These are phyloP conservation scores for Saccharum officinarum DNA, from an alignment of 176 grass and related monocot species.

Conservation along the genomic window DNA sequence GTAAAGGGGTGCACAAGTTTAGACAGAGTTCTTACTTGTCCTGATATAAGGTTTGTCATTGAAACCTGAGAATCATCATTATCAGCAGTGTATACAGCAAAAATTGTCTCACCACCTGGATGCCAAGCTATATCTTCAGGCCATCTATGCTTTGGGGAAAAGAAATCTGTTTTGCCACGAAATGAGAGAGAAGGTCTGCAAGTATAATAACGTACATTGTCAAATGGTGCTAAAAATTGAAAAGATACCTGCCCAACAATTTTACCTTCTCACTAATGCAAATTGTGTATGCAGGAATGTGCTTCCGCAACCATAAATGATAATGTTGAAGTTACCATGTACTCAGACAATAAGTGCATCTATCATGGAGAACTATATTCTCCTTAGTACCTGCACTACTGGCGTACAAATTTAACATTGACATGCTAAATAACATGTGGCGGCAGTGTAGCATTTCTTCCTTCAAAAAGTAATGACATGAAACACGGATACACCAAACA, in stretches of 20 bases:
- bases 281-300: not conserved
- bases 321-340: not conserved
- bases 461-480: not conserved
- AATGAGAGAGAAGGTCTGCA: conserved; percentile 62
- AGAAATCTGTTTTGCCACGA: conserved; percentile 76
- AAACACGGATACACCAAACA: not conserved
- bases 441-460: not conserved
- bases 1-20: conserved; percentile 21
- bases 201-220: conserved; percentile 36
- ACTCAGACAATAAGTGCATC: not conserved
- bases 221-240: conserved; percentile 23
- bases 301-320: conserved; percentile 6
- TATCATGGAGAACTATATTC: not conserved
- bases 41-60: conserved; percentile 78
- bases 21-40: conserved; percentile 68
- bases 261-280: not conserved
- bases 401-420: not conserved
- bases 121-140: conserved; percentile 97
- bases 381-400: not conserved
- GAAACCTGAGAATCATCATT: conserved; percentile 82
- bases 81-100: conserved; percentile 95
- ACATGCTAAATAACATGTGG: not conserved
- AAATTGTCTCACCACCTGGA: conserved; percentile 78
- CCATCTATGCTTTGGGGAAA: conserved; percentile 95
- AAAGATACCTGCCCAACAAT: not conserved